Evolutionary conservation across 2,329 filamentous ascomycete genomes (phyloP), one percentile per base, ranked within the genome.

Genomic region (Neofusicoccum umdonicola): DNA sequence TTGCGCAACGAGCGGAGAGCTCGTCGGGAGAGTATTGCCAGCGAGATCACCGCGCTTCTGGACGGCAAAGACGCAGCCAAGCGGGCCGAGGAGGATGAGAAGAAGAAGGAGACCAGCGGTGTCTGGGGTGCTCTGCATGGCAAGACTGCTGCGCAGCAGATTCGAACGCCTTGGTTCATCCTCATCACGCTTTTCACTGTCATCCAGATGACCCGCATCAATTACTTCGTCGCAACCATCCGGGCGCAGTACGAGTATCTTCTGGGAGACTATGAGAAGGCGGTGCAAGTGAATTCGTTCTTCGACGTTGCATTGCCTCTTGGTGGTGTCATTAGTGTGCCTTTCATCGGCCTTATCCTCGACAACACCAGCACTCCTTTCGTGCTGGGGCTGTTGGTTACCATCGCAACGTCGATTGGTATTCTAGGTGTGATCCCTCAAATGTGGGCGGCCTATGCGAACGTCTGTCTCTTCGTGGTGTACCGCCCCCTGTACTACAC

Each of bases 401-500:
- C 81, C 1, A 83, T 86, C 1, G 91, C 92, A 1, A 92, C 92
- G 0, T 74, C 83, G 0, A 95, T 96, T 65, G 93, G 93, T 15
- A 73, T 91, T 3, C 80, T 97, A 0, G 92, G 92, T 15, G 82
- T 93, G 54, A 83, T 97, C 4, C 89, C 90, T 0, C 82, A 87
- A 68, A 79, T 84, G 27, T 89, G 88, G 85, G 87, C 88, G 0
- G 91, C 89, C 0, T 96, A 96, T 70, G 82, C 83, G 13, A 93
- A 93, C 69, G 82, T 97, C 62, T 79, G 83, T 51, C 84, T 97
- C 9, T 96, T 97, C 72, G 91, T 95, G 11, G 77, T 96, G 22
- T 93, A 95, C 72, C 87, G 93, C 0, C 93, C 93, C 0, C 88
- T 97, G 35, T 97, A 96, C 78, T 97, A 97, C 79, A 96, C 92